Evolutionary conservation across 163 green algal species (phyloP).

Genomic region (Coccomyxa subellipsoidea): DNA sequence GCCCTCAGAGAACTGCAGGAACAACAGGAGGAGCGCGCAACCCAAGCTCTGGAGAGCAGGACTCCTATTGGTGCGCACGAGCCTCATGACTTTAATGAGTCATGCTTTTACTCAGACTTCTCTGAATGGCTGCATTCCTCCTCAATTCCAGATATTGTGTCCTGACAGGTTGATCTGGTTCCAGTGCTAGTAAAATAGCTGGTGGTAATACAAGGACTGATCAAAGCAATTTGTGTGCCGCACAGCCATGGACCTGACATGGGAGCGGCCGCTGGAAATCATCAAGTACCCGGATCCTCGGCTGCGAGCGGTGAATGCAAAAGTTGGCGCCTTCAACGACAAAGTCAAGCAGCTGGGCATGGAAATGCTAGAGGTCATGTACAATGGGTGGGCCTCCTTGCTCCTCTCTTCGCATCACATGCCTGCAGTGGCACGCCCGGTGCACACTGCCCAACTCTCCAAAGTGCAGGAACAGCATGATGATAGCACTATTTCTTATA

Average conservation of each 20-base stretch:
- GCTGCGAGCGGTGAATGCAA: slow-evolving; percentile 84
- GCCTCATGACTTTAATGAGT: no score
- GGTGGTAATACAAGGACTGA: no score
- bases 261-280: slow-evolving; percentile 65
- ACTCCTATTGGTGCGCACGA: not conserved
- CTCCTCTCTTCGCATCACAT: not conserved
- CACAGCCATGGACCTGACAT: slow-evolving; percentile 63
- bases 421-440: no score
- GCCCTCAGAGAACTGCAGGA: not conserved
- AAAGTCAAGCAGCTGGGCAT: slow-evolving; percentile 65
- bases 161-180: no score
- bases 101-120: no score
- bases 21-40: not conserved
- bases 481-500: no score
- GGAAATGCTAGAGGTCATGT: slow-evolving; percentile 96
- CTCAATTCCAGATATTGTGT: no score
- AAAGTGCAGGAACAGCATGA: no score
- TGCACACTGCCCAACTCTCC: no score
- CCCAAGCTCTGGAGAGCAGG: not conserved
- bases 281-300: slow-evolving; percentile 87
- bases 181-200: no score
- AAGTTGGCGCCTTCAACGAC: slow-evolving; percentile 78
- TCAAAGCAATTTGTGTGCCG: no score
- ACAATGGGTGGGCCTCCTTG: slow-evolving; percentile 62
- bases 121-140: no score